Evolutionary conservation across 306 rosid species (phyloP).

Genomic region (Inga laurina): DNA sequence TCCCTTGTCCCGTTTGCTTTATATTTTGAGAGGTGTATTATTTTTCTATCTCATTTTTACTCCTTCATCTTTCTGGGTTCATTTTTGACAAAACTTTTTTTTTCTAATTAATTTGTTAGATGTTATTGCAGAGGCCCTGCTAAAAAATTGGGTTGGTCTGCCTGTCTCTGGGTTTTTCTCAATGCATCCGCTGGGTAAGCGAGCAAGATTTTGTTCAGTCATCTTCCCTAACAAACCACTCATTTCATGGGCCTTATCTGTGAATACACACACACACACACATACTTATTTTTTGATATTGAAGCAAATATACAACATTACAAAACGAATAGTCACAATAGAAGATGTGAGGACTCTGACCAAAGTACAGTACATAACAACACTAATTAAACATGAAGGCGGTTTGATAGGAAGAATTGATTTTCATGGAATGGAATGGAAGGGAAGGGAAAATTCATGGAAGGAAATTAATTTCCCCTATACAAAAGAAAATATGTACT

Average conservation of each 20-base stretch:
- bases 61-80: not conserved
- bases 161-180: slow-evolving; percentile 65
- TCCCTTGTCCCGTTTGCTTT: slow-evolving; percentile 71
- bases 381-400: no score
- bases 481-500: no score
- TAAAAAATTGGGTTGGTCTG: slow-evolving; percentile 41
- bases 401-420: no score
- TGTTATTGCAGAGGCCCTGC: slow-evolving; percentile 46
- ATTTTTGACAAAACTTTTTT: not conserved
- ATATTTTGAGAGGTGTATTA: slow-evolving; percentile 53
- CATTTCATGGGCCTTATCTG: not conserved
- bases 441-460: no score
- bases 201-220: not conserved
- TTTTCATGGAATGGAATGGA: no score
- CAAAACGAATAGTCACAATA: no score
- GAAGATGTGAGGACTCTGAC: no score
- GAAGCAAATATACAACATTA: no score
- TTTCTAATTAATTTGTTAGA: not conserved
- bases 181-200: slow-evolving; percentile 69
- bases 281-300: no score
- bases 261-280: not conserved
- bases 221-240: not conserved
- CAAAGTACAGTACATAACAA: no score
- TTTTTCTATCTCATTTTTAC: not conserved
- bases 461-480: no score